Evolutionary conservation across 2,329 filamentous ascomycete genomes (phyloP).

Genomic region (Claviceps cyperi): DNA sequence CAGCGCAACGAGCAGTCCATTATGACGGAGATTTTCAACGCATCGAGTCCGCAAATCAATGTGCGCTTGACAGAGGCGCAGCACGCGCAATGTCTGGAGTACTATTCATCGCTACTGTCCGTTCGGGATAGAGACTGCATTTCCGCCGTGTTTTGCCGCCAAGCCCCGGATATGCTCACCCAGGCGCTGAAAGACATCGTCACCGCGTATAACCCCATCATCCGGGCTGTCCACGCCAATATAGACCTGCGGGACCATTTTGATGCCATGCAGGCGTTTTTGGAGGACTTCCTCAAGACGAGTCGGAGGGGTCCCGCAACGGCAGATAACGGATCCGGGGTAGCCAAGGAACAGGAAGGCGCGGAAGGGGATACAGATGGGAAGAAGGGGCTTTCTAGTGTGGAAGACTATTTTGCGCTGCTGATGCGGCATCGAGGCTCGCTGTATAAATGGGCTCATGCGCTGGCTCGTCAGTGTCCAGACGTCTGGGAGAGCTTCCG

Average conservation of each 20-base stretch:
- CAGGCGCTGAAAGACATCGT: constrained; percentile 49
- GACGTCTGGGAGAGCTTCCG: constrained; percentile 47
- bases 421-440: constrained; percentile 48
- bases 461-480: constrained; percentile 52
- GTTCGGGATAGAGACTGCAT: constrained; percentile 62
- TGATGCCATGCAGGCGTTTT: constrained; percentile 50
- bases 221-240: constrained; percentile 54
- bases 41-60: constrained; percentile 29
- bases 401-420: constrained; percentile 58
- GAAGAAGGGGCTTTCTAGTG: constrained; percentile 34
- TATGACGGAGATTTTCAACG: constrained; percentile 48
- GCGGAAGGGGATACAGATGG: neutral
- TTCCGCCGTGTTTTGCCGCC: constrained; percentile 49
- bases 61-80: constrained; percentile 40
- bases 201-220: constrained; percentile 58
- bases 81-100: constrained; percentile 52
- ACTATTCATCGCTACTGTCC: constrained; percentile 55
- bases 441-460: constrained; percentile 57
- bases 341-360: neutral
- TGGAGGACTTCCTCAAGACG: constrained; percentile 55
- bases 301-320: constrained; percentile 18
- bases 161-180: constrained; percentile 60
- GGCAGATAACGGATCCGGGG: neutral
- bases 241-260: constrained; percentile 59
- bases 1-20: constrained; percentile 41